Evolutionary conservation across 2,329 filamentous ascomycete species (phyloP), one percentile per base, ranked within the genome.

Genomic region (Fusarium acutatum): DNA sequence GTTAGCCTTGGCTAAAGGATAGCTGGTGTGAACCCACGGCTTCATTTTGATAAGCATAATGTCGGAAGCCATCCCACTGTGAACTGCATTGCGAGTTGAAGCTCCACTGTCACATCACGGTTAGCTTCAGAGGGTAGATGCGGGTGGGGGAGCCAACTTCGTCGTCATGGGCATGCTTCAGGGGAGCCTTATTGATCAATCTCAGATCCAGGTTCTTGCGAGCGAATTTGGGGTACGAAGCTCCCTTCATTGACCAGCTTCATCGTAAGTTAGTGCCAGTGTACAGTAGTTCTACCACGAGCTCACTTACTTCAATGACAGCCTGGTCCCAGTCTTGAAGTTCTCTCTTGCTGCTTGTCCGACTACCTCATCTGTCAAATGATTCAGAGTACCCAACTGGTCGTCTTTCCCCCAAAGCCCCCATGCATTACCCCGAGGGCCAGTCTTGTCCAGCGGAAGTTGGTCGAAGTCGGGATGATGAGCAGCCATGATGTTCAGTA

Each of bases 121-220:
- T 12, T 26, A 46, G 54, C 7, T 30, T 9, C 9, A 20, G 18
- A 7, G 13, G 24, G 12, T 20, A 9, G 26, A 14, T 22, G 14
- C 46, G 10, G 20, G 10, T 30, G 5, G 10, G 10, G 7, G 6
- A 17, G 15, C 46, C 7, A 0, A 74, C 76, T 56, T 77, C 76
- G 9, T 78, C 76, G 20, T 78, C 75, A 43, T 78, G 72, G 2
- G 74, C 75, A 30, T 78, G 75, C 49, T 75, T 77, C 17, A 75
- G 10, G 1, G 74, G 76, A 4, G 74, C 71, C n/a, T 78, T 79
- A 26, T 78, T 78, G 13, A 78, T 71, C 2, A 68, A 22, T 1
- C 60, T 43, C 11, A 66, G 26, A 5, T 78, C 64, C 1, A 78
- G 18, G 1, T 67, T 56, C 30, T 77, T 77, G 2, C 75, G 71